Conservation (phyloP, 2,329 filamentous ascomycete species). For the Aureobasidium zeae region DNA sequence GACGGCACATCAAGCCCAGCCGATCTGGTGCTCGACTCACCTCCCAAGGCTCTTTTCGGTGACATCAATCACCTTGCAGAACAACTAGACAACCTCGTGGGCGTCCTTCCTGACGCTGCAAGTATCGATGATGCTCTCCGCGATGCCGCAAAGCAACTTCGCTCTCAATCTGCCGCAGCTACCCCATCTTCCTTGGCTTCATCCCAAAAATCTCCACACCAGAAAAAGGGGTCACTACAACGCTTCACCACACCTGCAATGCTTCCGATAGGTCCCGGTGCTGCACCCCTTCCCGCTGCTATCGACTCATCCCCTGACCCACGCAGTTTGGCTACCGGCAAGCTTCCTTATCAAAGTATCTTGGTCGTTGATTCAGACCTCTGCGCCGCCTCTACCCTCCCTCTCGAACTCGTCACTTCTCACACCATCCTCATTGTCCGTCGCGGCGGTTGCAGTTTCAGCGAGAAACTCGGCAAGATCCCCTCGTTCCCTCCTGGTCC, state of each 20-base stretch:
- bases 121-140: conserved; percentile 16
- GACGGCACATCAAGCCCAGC: conserved; percentile 7
- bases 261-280: conserved; percentile 51
- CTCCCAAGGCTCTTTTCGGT: conserved; percentile 16
- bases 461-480: conserved; percentile 74
- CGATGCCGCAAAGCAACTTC: conserved; percentile 10
- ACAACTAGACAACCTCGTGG: conserved; percentile 16
- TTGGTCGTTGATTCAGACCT: conserved; percentile 62
- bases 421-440: conserved; percentile 74
- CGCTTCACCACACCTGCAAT: conserved; percentile 39
- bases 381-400: conserved; percentile 46
- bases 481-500: conserved; percentile 55
- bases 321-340: conserved; percentile 31
- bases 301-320: conserved; percentile 33
- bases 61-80: conserved; percentile 15
- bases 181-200: conserved; percentile 11
- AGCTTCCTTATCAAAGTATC: conserved; percentile 36
- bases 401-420: conserved; percentile 40
- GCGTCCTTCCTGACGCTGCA: conserved; percentile 7
- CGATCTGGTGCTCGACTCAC: conserved; percentile 13
- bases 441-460: conserved; percentile 77
- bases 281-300: conserved; percentile 53
- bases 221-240: conserved; percentile 22
- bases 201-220: not conserved
- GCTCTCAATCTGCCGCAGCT: conserved; percentile 21